Evolutionary conservation across 1,284 basidiomycete species (phyloP).

Genomic region (Sanghuangporus weigelae): DNA sequence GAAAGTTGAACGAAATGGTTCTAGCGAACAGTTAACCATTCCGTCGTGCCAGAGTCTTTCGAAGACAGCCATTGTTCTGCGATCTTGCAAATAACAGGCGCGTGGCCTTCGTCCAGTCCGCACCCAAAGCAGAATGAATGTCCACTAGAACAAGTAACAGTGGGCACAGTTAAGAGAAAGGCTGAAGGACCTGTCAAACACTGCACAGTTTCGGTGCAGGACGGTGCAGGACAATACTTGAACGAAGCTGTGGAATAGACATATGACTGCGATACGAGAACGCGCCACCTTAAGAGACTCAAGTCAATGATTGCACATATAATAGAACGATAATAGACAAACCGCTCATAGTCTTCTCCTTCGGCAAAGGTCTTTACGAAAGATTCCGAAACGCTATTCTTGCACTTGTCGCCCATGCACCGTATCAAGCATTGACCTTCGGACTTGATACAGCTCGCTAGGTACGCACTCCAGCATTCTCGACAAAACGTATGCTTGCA

Average conservation of each 20-base stretch:
- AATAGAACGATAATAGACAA: background rate
- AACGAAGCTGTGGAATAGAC: slow-evolving; percentile 53
- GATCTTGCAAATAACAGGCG: slow-evolving; percentile 56
- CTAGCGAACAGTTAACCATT: slow-evolving; percentile 47
- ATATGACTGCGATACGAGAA: slow-evolving; percentile 53
- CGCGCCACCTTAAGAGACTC: slow-evolving; percentile 39
- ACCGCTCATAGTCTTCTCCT: slow-evolving; percentile 32
- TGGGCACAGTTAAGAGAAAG: slow-evolving; percentile 51
- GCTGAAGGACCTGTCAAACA: slow-evolving; percentile 33
- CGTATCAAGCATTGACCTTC: slow-evolving; percentile 58
- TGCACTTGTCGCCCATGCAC: slow-evolving; percentile 61
- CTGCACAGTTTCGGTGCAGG: slow-evolving; percentile 29
- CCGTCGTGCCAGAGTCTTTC: slow-evolving; percentile 60
- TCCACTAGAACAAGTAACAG: slow-evolving; percentile 45
- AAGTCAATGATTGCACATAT: background rate
- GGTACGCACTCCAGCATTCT: slow-evolving; percentile 54
- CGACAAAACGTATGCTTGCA: slow-evolving; percentile 53
- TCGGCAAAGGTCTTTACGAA: slow-evolving; percentile 40
- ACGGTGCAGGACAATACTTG: slow-evolving; percentile 51
- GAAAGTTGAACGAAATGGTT: no score
- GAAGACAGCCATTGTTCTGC: slow-evolving; percentile 60
- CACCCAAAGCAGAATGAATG: slow-evolving; percentile 56
- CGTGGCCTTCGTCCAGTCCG: slow-evolving; percentile 47
- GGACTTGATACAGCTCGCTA: slow-evolving; percentile 50
- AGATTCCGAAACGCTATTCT: slow-evolving; percentile 43